Evolutionary conservation across 2,329 filamentous ascomycete genomes (phyloP).

Genomic region (Domatiomyces catenatus): DNA sequence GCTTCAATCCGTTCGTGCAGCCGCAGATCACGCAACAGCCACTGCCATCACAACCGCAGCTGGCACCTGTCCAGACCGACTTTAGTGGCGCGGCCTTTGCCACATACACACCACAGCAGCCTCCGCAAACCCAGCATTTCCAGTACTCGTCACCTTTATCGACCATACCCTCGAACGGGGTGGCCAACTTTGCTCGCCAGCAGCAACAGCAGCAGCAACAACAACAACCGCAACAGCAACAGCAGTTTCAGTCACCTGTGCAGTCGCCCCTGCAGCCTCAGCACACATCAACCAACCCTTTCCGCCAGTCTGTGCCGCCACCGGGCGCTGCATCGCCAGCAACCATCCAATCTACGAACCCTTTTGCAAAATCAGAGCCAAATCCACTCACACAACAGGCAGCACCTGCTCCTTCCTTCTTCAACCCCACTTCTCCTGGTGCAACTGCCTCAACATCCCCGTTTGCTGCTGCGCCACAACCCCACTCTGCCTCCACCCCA

Average conservation of each 20-base stretch:
- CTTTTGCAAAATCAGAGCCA: slow-evolving; percentile 54
- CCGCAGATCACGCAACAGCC: slow-evolving; percentile 12
- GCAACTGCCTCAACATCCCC: slow-evolving; percentile 24
- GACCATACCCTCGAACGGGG: slow-evolving; percentile 36
- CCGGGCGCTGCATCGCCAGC: slow-evolving; percentile 26
- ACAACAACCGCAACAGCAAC: slow-evolving; percentile 29
- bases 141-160: slow-evolving; percentile 28
- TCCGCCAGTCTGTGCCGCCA: slow-evolving; percentile 77
- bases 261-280: slow-evolving; percentile 27
- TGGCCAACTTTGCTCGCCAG: slow-evolving; percentile 29
- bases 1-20: slow-evolving; percentile 18
- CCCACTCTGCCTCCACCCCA: slow-evolving; percentile 29
- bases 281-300: slow-evolving; percentile 69
- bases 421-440: slow-evolving; percentile 20
- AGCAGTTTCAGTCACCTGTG: slow-evolving; percentile 23
- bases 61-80: slow-evolving; percentile 25
- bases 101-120: slow-evolving; percentile 43
- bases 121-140: slow-evolving; percentile 17
- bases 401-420: slow-evolving; percentile 16
- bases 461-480: slow-evolving; percentile 29
- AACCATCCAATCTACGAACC: slow-evolving; percentile 58
- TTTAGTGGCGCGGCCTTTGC: slow-evolving; percentile 70
- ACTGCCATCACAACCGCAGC: slow-evolving; percentile 11
- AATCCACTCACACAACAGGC: slow-evolving; percentile 3
- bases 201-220: slow-evolving; percentile 30